A percentile compares a stretch with the other conserved stretches of the same genome.
Conservation (phyloP, 1,284 basidiomycete species). For the Cronartium ribicola region DNA sequence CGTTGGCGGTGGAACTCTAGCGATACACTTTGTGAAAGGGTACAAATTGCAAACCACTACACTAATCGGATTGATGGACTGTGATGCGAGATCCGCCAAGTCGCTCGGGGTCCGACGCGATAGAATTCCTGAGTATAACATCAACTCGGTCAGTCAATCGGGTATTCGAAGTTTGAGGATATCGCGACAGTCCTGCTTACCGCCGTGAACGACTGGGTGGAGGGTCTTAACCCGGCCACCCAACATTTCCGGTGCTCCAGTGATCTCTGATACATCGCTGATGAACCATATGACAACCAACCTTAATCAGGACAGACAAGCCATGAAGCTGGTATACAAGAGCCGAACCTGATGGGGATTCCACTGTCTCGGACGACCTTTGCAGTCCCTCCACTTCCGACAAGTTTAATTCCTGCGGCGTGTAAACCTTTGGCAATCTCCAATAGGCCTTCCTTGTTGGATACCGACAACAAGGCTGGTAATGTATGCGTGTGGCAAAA, state of each 20-base stretch:
- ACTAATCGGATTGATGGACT: conserved; percentile 80
- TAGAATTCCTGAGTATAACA: conserved; percentile 65
- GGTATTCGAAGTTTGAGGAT: neutral
- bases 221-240: conserved; percentile 97
- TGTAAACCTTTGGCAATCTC: conserved; percentile 81
- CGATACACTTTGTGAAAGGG: conserved; percentile 87
- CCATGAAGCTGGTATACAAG: conserved; percentile 4
- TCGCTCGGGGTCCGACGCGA: conserved; percentile 82
- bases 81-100: conserved; percentile 71
- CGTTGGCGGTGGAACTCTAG: conserved; percentile 75
- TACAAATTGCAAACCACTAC: conserved; percentile 99
- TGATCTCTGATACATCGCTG: conserved; percentile 96
- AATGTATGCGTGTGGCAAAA: conserved; percentile 42
- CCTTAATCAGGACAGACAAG: neutral
- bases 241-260: conserved; percentile 99
- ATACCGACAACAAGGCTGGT: conserved; percentile 83
- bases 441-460: conserved; percentile 88
- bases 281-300: conserved; percentile 7
- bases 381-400: conserved; percentile 95
- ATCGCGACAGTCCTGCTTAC: conserved; percentile 54
- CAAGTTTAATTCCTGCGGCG: conserved; percentile 73
- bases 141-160: neutral
- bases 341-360: conserved; percentile 75
- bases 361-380: conserved; percentile 94
- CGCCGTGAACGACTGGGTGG: conserved; percentile 98